Conservation (phyloP, 257 asterid species). For the Nemophila menziesii region DNA sequence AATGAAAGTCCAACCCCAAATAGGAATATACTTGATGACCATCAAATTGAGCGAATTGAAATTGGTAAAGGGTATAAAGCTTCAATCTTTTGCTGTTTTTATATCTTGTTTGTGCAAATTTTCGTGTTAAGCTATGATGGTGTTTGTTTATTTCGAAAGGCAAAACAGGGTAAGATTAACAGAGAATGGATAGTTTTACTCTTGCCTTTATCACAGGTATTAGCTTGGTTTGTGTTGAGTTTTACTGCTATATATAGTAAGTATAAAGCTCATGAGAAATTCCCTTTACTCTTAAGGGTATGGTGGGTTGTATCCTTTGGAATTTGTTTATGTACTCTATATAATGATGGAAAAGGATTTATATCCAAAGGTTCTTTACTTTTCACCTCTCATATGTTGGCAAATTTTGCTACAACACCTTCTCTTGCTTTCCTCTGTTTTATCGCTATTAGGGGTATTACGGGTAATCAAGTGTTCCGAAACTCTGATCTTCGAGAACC, state of each 20-base stretch:
- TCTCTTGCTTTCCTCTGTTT: conserved; percentile 63
- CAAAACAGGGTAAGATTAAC: conserved; percentile 24
- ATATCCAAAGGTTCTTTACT: conserved; percentile 38
- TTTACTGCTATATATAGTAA: conserved; percentile 49
- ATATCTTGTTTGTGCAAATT: conserved; percentile 48
- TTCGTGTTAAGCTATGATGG: conserved; percentile 52
- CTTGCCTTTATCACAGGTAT: conserved; percentile 47
- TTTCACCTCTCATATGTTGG: conserved; percentile 59
- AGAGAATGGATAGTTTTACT: conserved; percentile 39
- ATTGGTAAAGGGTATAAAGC: conserved; percentile 48
- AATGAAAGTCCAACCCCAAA: conserved; percentile 17
- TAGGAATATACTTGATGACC: conserved; percentile 17
- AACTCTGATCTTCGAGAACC: conserved; percentile 59
- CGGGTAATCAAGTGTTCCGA: conserved; percentile 48
- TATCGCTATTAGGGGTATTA: conserved; percentile 53
- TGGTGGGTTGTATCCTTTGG: conserved; percentile 77
- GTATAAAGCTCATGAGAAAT: conserved; percentile 36
- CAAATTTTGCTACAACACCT: conserved; percentile 50
- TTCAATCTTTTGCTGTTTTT: conserved; percentile 49
- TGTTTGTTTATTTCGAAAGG: conserved; percentile 29
- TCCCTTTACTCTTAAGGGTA: conserved; percentile 48
- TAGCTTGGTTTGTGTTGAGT: conserved; percentile 72
- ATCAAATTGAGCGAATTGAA: conserved; percentile 35
- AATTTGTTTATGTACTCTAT: conserved; percentile 39
- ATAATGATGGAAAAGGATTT: conserved; percentile 51